These are phyloP conservation scores for Podospora didyma DNA, from an alignment of 495 filamentous ascomycete species.

Conservation along the genomic window DNA sequence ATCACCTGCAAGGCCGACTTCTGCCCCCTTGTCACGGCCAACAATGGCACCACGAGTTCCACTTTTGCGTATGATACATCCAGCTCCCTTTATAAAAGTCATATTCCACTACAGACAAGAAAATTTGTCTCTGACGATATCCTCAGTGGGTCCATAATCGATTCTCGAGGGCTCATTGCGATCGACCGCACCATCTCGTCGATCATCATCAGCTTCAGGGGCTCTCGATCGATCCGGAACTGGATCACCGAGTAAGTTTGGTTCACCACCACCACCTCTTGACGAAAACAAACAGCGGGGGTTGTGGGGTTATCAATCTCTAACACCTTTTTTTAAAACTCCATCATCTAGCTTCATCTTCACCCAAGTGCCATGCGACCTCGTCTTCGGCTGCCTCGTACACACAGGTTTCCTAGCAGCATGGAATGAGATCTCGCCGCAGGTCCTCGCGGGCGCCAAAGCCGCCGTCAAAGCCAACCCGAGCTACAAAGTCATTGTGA, in stretches of 20 bases:
- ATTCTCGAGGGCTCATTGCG: conserved; percentile 67
- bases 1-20: conserved; percentile 55
- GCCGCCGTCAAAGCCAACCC: conserved; percentile 37
- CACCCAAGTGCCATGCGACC: conserved; percentile 25
- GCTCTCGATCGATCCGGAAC: conserved; percentile 57
- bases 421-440: conserved; percentile 28
- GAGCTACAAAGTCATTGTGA: conserved; percentile 50
- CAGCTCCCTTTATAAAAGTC: background rate
- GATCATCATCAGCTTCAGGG: conserved; percentile 69
- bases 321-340: no score
- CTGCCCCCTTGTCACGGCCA: conserved; percentile 57
- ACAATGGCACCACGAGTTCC: conserved; percentile 49
- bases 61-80: conserved; percentile 58
- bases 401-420: conserved; percentile 39
- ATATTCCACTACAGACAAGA: background rate
- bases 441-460: conserved; percentile 19
- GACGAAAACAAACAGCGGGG: no score
- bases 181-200: conserved; percentile 56
- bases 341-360: conserved; percentile 26
- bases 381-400: conserved; percentile 27
- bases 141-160: conserved; percentile 49
- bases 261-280: conserved; percentile 24
- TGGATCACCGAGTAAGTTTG: conserved; percentile 63
- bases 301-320: no score
- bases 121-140: conserved; percentile 15